Evolutionary conservation across 495 filamentous ascomycete species (phyloP).

Genomic region (Aspergillus sclerotioniger): DNA sequence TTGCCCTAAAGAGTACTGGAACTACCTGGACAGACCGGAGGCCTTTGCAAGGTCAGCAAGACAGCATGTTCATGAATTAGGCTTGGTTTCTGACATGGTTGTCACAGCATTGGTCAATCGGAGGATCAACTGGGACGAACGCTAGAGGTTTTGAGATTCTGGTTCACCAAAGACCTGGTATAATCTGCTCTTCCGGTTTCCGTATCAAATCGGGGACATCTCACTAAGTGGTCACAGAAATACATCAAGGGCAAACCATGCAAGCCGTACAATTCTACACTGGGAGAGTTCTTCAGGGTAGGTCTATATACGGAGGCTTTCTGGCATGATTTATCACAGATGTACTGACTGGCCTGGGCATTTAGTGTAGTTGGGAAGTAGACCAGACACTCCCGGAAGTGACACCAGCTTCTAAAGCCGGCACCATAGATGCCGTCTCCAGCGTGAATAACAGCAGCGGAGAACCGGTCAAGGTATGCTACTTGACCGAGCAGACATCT

Average conservation of each 20-base stretch:
- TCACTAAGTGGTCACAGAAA: slow-evolving; percentile 56
- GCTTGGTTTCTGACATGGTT: slow-evolving; percentile 37
- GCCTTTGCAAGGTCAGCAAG: slow-evolving; percentile 73
- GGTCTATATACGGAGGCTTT: slow-evolving; percentile 22
- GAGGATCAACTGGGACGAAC: slow-evolving; percentile 89
- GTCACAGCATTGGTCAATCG: slow-evolving; percentile 82
- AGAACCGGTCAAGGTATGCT: slow-evolving; percentile 74
- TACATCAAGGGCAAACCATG: slow-evolving; percentile 98
- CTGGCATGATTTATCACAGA: neutral
- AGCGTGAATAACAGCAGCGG: slow-evolving; percentile 36
- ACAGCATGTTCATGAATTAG: slow-evolving; percentile 17
- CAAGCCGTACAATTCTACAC: slow-evolving; percentile 95
- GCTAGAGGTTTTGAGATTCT: slow-evolving; percentile 89
- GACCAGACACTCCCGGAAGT: slow-evolving; percentile 60
- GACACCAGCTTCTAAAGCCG: slow-evolving; percentile 32
- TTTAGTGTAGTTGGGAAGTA: slow-evolving; percentile 89
- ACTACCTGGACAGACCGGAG: slow-evolving; percentile 93
- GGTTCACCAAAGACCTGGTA: slow-evolving; percentile 96
- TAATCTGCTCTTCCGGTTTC: slow-evolving; percentile 17
- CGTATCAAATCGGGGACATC: neutral
- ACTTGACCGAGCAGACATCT: slow-evolving; percentile 96
- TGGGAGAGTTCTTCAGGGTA: slow-evolving; percentile 98
- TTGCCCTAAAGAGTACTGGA: slow-evolving; percentile 79
- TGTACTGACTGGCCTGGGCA: slow-evolving; percentile 11
- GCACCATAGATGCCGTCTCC: slow-evolving; percentile 36